These are phyloP conservation scores for Alternaria sp. DNA, from an alignment of 2,329 filamentous ascomycete genomes.

Conservation along the genomic window DNA sequence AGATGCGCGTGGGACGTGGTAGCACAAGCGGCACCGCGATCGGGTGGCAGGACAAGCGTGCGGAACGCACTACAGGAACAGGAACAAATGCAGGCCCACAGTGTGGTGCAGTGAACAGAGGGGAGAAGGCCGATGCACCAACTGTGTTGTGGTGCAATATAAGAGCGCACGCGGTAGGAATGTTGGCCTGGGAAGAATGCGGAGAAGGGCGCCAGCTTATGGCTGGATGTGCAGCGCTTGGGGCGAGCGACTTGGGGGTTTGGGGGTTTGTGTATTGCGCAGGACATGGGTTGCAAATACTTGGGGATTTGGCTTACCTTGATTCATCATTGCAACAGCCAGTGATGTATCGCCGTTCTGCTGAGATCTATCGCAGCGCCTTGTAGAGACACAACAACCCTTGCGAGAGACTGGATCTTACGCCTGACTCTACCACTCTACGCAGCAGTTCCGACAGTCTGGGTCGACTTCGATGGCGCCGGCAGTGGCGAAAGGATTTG, in stretches of 20 bases:
- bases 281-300: constrained; percentile 31
- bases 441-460: constrained; percentile 31
- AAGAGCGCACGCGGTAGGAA: constrained; percentile 36
- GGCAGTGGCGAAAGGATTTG: constrained; percentile 33
- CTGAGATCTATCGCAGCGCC: constrained; percentile 26
- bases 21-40: constrained; percentile 45
- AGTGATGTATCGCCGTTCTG: constrained; percentile 27
- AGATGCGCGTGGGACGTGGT: constrained; percentile 41
- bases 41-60: constrained; percentile 40
- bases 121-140: constrained; percentile 27
- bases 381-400: constrained; percentile 19
- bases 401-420: constrained; percentile 32
- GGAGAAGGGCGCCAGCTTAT: constrained; percentile 46
- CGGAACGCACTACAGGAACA: constrained; percentile 44
- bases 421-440: constrained; percentile 28
- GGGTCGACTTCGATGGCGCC: constrained; percentile 34
- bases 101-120: constrained; percentile 36
- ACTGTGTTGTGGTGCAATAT: constrained; percentile 39
- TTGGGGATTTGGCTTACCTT: constrained; percentile 47
- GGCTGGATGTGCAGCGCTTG: constrained; percentile 35
- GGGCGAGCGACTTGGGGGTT: constrained; percentile 29
- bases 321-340: constrained; percentile 43
- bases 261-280: constrained; percentile 22
- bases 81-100: constrained; percentile 35
- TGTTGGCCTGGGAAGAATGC: constrained; percentile 44